These are phyloP conservation scores for Saraca asoca DNA, from an alignment of 331 rosid species.

Conservation along the genomic window DNA sequence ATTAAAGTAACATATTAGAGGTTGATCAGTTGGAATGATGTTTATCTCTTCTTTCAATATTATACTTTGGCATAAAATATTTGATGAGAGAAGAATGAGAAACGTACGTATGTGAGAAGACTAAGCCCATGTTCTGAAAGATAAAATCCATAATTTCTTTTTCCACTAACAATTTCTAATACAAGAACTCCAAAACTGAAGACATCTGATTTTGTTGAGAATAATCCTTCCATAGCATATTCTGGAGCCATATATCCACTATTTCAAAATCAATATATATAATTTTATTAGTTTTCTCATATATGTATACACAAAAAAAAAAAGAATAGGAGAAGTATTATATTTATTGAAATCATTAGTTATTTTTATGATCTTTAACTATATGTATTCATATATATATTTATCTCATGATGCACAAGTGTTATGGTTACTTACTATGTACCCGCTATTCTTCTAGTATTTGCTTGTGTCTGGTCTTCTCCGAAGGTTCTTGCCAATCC, in stretches of 20 bases:
- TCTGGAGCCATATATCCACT: constrained; percentile 30
- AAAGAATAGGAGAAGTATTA: no score
- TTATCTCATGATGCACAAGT: background rate
- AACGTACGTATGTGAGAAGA: constrained; percentile 21
- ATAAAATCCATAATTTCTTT: constrained; percentile 18
- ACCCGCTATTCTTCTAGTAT: background rate
- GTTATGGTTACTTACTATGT: background rate
- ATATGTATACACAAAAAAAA: background rate
- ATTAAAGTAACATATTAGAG: no score
- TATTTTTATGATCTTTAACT: no score
- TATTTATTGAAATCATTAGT: no score
- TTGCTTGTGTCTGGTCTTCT: background rate
- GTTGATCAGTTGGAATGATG: background rate
- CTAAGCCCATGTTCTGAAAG: constrained; percentile 10
- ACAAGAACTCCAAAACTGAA: constrained; percentile 28
- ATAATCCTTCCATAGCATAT: constrained; percentile 7
- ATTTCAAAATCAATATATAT: background rate
- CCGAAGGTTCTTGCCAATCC: background rate
- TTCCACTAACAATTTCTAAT: constrained; percentile 23
- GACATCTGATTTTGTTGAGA: background rate
- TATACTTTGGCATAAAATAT: no score
- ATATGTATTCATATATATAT: no score
- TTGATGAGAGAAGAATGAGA: no score
- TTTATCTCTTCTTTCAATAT: background rate
- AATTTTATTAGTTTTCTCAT: background rate